These are phyloP conservation scores for Chrysoporthe puriensis DNA, from an alignment of 2,329 filamentous ascomycete species.

Conservation along the genomic window DNA sequence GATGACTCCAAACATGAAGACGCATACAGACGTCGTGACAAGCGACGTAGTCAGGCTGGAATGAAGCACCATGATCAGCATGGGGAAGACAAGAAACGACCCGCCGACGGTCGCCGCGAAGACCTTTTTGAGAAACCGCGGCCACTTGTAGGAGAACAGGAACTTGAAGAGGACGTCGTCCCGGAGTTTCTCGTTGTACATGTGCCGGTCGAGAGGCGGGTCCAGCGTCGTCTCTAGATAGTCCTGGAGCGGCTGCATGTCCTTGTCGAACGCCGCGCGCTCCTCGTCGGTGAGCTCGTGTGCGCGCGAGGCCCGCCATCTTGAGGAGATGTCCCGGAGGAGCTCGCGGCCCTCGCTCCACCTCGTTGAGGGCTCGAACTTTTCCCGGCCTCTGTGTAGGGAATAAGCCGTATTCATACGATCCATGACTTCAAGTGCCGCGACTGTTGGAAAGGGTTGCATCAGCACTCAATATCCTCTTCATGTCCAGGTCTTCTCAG, in stretches of 20 bases:
- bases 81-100: not conserved
- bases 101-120: not conserved
- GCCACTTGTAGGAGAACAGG: not conserved
- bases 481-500: not conserved
- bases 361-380: not conserved
- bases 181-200: not conserved
- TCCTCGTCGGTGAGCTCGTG: not conserved
- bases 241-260: slow-evolving; percentile 2
- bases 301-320: not conserved
- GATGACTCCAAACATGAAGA: not conserved
- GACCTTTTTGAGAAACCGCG: not conserved
- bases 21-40: not conserved
- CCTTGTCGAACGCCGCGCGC: not conserved
- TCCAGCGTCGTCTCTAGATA: not conserved
- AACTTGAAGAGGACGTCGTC: not conserved
- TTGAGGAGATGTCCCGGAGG: not conserved
- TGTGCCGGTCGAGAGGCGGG: not conserved
- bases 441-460: not conserved
- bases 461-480: not conserved
- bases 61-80: slow-evolving; percentile 6
- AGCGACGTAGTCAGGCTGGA: not conserved
- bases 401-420: not conserved
- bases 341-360: not conserved
- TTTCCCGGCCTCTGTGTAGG: not conserved
- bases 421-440: not conserved